Base-by-base conservation (phyloP, 352 stramenopile species). In the Pythium coloratum region DNA sequence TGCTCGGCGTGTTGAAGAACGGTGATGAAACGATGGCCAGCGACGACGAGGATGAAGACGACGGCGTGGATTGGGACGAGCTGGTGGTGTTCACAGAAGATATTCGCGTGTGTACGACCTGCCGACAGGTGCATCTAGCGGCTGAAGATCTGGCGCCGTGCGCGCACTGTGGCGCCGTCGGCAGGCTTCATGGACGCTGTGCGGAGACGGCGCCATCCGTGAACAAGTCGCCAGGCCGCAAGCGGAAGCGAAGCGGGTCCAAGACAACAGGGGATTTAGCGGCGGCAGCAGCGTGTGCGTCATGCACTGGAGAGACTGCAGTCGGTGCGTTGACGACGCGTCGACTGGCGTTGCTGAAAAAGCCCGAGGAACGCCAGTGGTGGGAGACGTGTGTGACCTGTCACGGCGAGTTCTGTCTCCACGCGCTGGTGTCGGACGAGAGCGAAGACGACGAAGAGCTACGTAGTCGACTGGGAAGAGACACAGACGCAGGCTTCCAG, bases 81-180 rank as follows among this genome's bases (percentile, higher is more conserved):
- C 83, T 76, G 76, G 58, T 55, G 42, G 68, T 88, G 28, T 70
- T 88, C 14, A 76, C 74, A 0, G 73, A 75, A 49, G 46, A 64
- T 1, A 58, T 92, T 55, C 74, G 88, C 34, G 73, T 91, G 16
- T 91, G 84, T 55, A 73, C 65, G 34, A 76, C 70, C 4, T 92
- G 84, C 53, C 72, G 81, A 40, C 81, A 90, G 47, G 72, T 90
- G 53, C 66, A 84, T 49, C 73, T 92, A 55, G 53, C n/a, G 5
- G 14, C 58, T 0, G 63, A 62, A 7, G 79, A 92, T 7, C 63
- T 42, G 34, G 59, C 13, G 14, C 69, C 32, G 0, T 90, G 82
- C 50, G 57, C 38, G 2, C 73, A 70, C 28, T 90, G 84, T 58
- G 63, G 70, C 14, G 36, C 54, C 7, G 5, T 64, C 1, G 33